These are phyloP conservation scores for Nakaseomyces nivariensis DNA, from an alignment of 1,139 yeast species.

Conservation along the genomic window DNA sequence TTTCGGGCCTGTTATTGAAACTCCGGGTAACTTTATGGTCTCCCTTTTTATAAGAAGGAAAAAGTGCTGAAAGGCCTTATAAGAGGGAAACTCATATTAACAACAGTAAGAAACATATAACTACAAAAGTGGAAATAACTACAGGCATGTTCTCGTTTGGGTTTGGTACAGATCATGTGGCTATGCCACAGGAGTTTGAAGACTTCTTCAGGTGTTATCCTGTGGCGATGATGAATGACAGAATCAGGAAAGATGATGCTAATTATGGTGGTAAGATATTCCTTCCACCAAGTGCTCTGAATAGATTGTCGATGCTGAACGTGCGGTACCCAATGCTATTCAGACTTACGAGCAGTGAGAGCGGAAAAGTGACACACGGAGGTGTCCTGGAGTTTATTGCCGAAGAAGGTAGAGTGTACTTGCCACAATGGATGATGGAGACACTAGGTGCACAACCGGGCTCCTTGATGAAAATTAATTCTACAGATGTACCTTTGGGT, in stretches of 20 bases:
- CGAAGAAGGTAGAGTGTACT: conserved; percentile 89
- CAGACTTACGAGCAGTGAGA: conserved; percentile 61
- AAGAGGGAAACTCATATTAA: background rate
- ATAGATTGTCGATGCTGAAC: conserved; percentile 76
- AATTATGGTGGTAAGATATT: conserved; percentile 96
- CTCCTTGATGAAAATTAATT: conserved; percentile 59
- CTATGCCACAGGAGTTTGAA: conserved; percentile 42
- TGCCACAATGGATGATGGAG: conserved; percentile 96
- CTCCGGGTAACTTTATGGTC: too few relatives aligned
- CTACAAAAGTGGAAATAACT: background rate
- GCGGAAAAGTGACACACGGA: conserved; percentile 56
- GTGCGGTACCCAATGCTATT: conserved; percentile 95
- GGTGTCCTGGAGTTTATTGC: conserved; percentile 96
- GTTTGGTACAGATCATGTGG: conserved; percentile 20
- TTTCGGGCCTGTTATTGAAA: too few relatives aligned
- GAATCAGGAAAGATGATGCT: conserved; percentile 65
- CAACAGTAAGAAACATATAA: background rate
- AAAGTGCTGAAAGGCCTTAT: too few relatives aligned
- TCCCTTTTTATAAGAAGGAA: too few relatives aligned
- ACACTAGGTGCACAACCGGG: conserved; percentile 72
- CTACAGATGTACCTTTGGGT: conserved; percentile 78
- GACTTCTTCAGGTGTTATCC: conserved; percentile 92
- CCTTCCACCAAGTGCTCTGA: conserved; percentile 85
- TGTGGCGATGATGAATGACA: conserved; percentile 81
- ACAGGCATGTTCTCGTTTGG: conserved; percentile 23